phyloP scores from a whole-genome alignment of 345 rosid species.

The Aquilaria sinensis region DNA sequence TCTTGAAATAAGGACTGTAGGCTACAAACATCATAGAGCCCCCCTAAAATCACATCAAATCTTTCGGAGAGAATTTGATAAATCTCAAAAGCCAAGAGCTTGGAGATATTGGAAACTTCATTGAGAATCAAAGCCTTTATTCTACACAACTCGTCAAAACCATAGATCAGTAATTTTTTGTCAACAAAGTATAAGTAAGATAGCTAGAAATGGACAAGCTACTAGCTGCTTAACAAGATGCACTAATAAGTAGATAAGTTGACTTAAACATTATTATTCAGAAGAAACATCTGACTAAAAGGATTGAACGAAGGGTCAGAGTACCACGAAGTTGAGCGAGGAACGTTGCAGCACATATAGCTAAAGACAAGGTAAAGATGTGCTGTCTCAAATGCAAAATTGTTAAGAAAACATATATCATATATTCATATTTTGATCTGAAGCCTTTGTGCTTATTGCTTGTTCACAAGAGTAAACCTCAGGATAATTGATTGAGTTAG shows the following conservation, averaged over 20 bases:
- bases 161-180: no score
- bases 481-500: no score
- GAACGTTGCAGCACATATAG: background rate
- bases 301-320: background rate
- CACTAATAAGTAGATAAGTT: background rate
- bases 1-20: no score
- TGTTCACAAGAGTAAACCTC: no score
- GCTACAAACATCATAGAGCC: background rate
- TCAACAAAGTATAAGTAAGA: slow-evolving; percentile 2
- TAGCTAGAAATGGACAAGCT: background rate
- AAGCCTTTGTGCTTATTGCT: no score
- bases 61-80: background rate
- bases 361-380: background rate
- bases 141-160: background rate
- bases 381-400: no score
- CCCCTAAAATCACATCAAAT: background rate
- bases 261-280: background rate
- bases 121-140: background rate
- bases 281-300: background rate
- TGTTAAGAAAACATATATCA: no score
- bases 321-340: background rate
- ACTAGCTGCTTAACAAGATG: background rate
- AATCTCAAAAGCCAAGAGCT: background rate
- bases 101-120: background rate
- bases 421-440: no score